A percentile compares a stretch with the other conserved stretches of the same genome.
Evolutionary conservation across 73 alveolate species (phyloP).

Genomic region (Tetrahymena malaccensis): DNA sequence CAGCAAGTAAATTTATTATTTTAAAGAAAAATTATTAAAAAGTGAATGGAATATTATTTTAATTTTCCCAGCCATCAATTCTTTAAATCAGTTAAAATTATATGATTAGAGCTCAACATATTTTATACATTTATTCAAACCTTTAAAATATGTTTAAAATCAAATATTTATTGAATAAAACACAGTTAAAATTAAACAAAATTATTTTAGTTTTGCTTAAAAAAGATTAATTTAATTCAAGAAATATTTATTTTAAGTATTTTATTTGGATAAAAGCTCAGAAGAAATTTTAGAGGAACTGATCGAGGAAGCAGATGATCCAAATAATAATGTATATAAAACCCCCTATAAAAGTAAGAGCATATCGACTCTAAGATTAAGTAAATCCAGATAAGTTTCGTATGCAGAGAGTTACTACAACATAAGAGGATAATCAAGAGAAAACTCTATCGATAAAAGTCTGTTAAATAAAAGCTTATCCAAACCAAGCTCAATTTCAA

Average conservation of each 20-base stretch:
- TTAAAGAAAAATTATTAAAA: too few species aligned
- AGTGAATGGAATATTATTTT: too few species aligned
- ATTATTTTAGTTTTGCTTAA: too few species aligned
- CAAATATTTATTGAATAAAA: too few species aligned
- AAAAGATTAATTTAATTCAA: too few species aligned
- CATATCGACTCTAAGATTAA: neutral
- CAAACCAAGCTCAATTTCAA: neutral
- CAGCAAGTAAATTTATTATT: neutral
- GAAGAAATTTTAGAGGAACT: neutral
- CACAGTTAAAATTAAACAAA: too few species aligned
- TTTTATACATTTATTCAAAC: too few species aligned
- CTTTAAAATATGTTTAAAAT: too few species aligned
- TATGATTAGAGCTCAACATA: too few species aligned
- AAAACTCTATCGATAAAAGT: neutral
- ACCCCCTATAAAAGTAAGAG: neutral
- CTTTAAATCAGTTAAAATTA: too few species aligned
- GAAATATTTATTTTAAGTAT: too few species aligned
- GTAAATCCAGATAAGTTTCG: neutral
- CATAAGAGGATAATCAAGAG: neutral
- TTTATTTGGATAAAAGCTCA: neutral
- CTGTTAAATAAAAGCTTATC: neutral
- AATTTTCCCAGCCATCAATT: too few species aligned
- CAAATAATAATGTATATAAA: neutral
- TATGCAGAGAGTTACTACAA: neutral
- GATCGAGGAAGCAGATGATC: neutral